Evolutionary conservation across 1,284 basidiomycete genomes (phyloP), one percentile per base, ranked within the genome.

Genomic region (Apiotrichum domesticum): DNA sequence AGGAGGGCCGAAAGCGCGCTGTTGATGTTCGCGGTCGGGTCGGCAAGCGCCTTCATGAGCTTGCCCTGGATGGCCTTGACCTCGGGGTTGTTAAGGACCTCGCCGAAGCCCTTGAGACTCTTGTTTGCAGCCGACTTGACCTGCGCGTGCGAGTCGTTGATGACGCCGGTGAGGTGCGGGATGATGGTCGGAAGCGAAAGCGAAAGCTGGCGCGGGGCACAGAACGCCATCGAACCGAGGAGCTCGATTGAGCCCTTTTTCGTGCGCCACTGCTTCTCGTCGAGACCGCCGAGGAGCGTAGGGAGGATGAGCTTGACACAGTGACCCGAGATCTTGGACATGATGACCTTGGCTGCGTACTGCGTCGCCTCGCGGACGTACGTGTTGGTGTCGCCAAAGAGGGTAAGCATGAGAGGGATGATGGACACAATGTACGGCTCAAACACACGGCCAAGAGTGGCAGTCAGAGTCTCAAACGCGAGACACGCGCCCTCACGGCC

Each of bases 261-360:
- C 2, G 94, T 92, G 34, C 95, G 83, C 96, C 96, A 98, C 74
- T 98, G 96, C 74, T 97, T 98, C 75, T 98, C 96, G 65, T 98
- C 94, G 48, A 98, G 80, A 39, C 93, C 95, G 39, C 86, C 87
- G 5, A 99, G 81, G 7, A 99, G 77, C 1, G 88, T 87, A 0
- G 96, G 96, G 6, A 98, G 79, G 61, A 98, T 93, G 52, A 93
- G 83, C 78, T 98, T 98, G 73, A 98, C 88, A 46, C 92, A 93
- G 73, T 94, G 53, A 21, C 90, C 93, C 8, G 91, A 95, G 70
- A 99, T 82, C 65, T 90, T 90, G 2, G 86, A 88, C 95, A 98
- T 98, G 78, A 99, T 92, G 46, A 93, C 86, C 57, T 87, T 85
- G 6, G 94, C 86, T 1, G 96, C 89, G 66, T 98, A 95, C 69